Evolutionary conservation across 768 basidiomycete genomes (phyloP).

Genomic region (Guyanaporus albipodus): DNA sequence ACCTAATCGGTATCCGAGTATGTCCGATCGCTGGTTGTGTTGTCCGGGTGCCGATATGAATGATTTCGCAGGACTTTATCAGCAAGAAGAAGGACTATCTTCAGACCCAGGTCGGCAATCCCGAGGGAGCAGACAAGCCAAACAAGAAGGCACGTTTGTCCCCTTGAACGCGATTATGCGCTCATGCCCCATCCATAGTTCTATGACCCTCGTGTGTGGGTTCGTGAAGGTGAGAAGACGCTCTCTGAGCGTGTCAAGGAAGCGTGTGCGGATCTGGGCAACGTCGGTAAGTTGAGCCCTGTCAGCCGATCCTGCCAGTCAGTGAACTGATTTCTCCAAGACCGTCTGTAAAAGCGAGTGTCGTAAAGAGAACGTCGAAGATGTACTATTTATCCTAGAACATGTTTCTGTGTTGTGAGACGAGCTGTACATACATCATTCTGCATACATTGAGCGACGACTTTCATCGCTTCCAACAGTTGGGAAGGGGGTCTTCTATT

Average conservation of each 20-base stretch:
- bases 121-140: constrained; percentile 93
- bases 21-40: constrained; percentile 10
- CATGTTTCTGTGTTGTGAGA: not conserved
- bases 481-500: constrained; percentile 3
- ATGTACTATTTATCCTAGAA: constrained; percentile 23
- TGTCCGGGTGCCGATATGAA: not conserved
- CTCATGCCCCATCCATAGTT: constrained; percentile 39
- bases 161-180: not conserved
- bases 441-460: not conserved
- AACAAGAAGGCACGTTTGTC: constrained; percentile 84
- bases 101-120: constrained; percentile 90
- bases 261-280: constrained; percentile 89
- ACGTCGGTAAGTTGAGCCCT: constrained; percentile 40
- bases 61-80: constrained; percentile 68
- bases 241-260: constrained; percentile 82
- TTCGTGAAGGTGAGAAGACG: constrained; percentile 97
- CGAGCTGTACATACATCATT: constrained; percentile 4
- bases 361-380: not conserved
- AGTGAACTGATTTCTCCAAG: constrained; percentile 7
- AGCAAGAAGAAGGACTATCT: constrained; percentile 84
- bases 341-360: constrained; percentile 19
- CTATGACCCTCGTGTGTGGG: constrained; percentile 98
- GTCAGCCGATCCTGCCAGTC: not conserved
- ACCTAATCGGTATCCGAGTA: constrained; percentile 80
- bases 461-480: not conserved